Conservation (phyloP, 148 eudicot species). For the Spergularia bocconei region DNA sequence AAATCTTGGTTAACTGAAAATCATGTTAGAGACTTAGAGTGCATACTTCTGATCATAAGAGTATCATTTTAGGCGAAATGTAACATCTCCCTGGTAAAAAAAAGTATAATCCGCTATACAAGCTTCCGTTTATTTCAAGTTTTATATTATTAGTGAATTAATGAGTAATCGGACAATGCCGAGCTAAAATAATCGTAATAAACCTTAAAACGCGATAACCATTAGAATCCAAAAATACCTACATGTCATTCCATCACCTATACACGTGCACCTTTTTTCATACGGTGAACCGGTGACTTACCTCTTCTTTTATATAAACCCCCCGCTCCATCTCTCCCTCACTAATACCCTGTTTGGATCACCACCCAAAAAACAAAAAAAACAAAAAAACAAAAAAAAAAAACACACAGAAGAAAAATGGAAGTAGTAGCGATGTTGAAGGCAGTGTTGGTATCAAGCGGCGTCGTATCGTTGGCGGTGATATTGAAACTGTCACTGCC, state of each 20-base stretch:
- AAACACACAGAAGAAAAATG: neutral
- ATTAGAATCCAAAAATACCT: neutral
- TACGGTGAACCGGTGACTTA: slow-evolving; percentile 5
- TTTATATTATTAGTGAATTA: no score
- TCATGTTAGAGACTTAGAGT: no score
- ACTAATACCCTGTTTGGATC: neutral
- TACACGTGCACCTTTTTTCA: neutral
- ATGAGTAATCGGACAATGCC: no score
- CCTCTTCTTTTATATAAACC: neutral
- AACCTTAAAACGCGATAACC: no score
- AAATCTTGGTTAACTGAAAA: no score
- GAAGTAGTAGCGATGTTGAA: slow-evolving; percentile 20
- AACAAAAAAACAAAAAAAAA: neutral
- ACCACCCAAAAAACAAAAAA: neutral
- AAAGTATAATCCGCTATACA: no score
- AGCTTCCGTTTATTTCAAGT: no score
- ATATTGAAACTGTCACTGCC: slow-evolving; percentile 43
- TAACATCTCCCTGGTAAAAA: no score
- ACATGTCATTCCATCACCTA: neutral
- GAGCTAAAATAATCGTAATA: no score
- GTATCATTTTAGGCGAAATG: no score
- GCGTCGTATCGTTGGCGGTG: slow-evolving; percentile 43
- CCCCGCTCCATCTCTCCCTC: neutral
- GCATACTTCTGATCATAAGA: no score
- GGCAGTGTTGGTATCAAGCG: slow-evolving; percentile 40